Conservation (phyloP, 352 stramenopile genomes). For the Globisporangium acanthophoron region DNA sequence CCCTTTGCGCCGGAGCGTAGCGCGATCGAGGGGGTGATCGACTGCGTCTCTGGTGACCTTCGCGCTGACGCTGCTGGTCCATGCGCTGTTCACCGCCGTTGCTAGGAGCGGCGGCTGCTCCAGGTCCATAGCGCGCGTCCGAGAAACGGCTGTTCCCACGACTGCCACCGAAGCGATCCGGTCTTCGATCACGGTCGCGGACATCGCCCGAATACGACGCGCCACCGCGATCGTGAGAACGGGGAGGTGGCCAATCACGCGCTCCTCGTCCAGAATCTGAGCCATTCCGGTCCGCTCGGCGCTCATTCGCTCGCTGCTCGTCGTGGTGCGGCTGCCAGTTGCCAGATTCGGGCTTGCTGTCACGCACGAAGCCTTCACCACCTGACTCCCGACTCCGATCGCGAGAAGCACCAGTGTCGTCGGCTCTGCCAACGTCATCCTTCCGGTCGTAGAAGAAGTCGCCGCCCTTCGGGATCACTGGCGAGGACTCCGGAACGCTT, state of each 20-base stretch:
- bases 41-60: background rate
- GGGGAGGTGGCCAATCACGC: background rate
- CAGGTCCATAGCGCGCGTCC: conserved; percentile 3
- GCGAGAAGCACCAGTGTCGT: background rate
- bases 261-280: background rate
- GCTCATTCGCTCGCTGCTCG: background rate
- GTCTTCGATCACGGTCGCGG: background rate
- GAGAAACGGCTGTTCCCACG: background rate
- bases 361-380: background rate
- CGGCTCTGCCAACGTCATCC: background rate
- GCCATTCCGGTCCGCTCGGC: background rate
- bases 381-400: background rate
- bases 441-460: background rate
- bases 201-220: background rate
- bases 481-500: conserved; percentile 7
- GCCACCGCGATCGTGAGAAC: conserved; percentile 1
- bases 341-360: background rate
- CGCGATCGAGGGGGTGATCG: conserved; percentile 7
- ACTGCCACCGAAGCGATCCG: background rate
- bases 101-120: background rate
- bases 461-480: conserved; percentile 1
- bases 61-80: background rate
- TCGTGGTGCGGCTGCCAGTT: conserved; percentile 9
- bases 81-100: background rate
- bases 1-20: background rate